Base-by-base conservation (phyloP, 2,329 filamentous ascomycete genomes). In the Thelonectria rubi region DNA sequence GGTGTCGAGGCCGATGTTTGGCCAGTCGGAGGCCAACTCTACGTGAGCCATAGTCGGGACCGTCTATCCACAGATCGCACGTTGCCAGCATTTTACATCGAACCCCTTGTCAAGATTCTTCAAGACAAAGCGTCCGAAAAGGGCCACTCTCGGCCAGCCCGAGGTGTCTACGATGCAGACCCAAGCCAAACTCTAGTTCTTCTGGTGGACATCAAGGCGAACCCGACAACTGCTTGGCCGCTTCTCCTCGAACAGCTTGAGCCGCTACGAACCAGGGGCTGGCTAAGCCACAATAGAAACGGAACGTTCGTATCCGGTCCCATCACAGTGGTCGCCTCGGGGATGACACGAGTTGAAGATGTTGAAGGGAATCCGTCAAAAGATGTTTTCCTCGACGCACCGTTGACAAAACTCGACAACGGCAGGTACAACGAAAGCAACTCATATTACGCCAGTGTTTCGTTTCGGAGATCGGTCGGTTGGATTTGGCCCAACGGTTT, bases 1-100 rank as follows among this genome's bases (percentile, higher is more conserved):
- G 84, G 87, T 10, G 80, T 91, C 3, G 90, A 92, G 75, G 88
- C 88, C 2, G 90, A 92, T 70, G 84, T 92, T 20, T 92, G 88
- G 87, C 78, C 86, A 1, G 82, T 82, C 49, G 79, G 83, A 56
- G 72, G 72, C 26, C 76, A 78, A 11, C 79, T 92, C 6, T 85
- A 85, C 46, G 85, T 93, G 45, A 88, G 88, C 3, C 90, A 93
- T 72, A 83, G 84, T 48, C 79, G 75, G 2, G 80, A 82, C 3
- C 80, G 83, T 0, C 73, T 91, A 32, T 82, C 82, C 21, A 72
- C 74, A 17, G 82, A 84, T 55, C 82, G 84, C 26, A 91, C 88
- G 0, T 84, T 92, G n/a, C 61, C 62, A 70, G 79, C 67, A 3
- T 81, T 92, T 11, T 92, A 92, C 70, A 77, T 92, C 46, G 79